Conservation (phyloP, 306 rosid species). For the Albizia julibrissin region DNA sequence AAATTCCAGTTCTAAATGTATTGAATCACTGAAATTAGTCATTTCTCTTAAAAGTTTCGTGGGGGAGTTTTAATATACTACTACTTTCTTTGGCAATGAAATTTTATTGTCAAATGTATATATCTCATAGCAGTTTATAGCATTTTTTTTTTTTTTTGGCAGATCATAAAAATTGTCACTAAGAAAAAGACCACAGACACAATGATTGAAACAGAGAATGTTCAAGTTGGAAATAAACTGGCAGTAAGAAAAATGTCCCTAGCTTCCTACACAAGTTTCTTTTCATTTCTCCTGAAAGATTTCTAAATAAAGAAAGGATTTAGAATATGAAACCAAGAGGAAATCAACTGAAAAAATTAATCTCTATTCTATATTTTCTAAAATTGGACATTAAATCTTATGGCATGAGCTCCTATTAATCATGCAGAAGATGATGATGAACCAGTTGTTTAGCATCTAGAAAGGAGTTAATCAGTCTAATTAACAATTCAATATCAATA, state of each 20-base stretch:
- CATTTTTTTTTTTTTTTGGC: not conserved
- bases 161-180: not conserved
- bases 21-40: not conserved
- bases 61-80: not conserved
- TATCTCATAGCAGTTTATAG: not conserved
- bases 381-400: not conserved
- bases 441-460: not conserved
- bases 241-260: not conserved
- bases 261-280: not conserved
- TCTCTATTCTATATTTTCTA: not conserved
- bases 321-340: not conserved
- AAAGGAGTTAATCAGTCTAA: not conserved
- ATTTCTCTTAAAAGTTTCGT: not conserved
- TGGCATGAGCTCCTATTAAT: not conserved
- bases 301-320: not conserved
- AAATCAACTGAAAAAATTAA: not conserved
- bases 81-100: not conserved
- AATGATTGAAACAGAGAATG: constrained; percentile 1
- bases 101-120: not conserved
- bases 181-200: not conserved
- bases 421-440: constrained; percentile 3
- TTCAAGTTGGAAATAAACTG: constrained; percentile 4
- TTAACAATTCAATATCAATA: not conserved
- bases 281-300: not conserved
- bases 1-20: not conserved